These are phyloP conservation scores for Suhomyces wounanorum DNA, from an alignment of 1,139 yeast species.

Conservation along the genomic window DNA sequence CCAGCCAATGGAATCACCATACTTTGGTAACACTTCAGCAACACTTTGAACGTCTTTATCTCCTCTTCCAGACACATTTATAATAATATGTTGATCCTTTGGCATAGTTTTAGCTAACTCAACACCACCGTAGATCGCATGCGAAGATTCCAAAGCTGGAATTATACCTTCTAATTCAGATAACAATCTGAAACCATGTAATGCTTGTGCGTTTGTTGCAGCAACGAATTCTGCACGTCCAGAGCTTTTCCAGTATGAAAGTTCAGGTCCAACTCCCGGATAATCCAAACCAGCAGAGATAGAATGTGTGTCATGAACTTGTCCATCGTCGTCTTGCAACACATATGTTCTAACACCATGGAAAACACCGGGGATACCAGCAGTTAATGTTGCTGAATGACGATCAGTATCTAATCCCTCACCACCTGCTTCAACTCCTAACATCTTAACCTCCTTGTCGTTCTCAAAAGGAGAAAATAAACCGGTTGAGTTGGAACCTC, in stretches of 20 bases:
- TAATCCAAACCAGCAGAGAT: constrained; percentile 98
- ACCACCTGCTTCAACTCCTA: constrained; percentile 99
- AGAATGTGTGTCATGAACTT: constrained; percentile 95
- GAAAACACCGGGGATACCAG: constrained; percentile 94
- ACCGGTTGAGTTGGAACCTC: constrained; percentile 97
- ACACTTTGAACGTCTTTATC: constrained; percentile 98
- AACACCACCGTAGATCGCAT: constrained; percentile 90
- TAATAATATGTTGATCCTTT: constrained; percentile 77
- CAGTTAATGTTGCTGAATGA: constrained; percentile 92
- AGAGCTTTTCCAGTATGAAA: constrained; percentile 90
- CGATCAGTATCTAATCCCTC: constrained; percentile 85
- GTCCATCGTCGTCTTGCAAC: constrained; percentile 89
- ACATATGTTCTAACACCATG: constrained; percentile 97
- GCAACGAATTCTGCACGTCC: constrained; percentile 92
- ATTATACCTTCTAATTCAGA: constrained; percentile 97
- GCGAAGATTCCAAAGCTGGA: constrained; percentile 97
- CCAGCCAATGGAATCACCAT: constrained; percentile 94
- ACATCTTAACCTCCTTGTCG: constrained; percentile 70
- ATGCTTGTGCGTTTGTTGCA: constrained; percentile 92
- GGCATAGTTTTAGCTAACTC: constrained; percentile 83
- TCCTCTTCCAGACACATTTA: constrained; percentile 96
- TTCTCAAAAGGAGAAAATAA: constrained; percentile 92
- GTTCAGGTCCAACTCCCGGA: constrained; percentile 99
- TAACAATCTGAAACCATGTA: constrained; percentile 82
- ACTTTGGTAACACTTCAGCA: constrained; percentile 85